Percentiles rank a stretch among this genome's conserved stretches.
phyloP scores from a whole-genome alignment of 306 rosid genomes.

The Medicago truncatula region MtrunA17r5.0-ANR NC_053048.1:43185001-43185500 shows the following conservation, averaged over 20 bases:
- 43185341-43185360: conserved; percentile 8
- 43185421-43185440: not conserved
- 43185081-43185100: conserved; percentile 17
- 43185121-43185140: no score
- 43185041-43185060: conserved; percentile 16
- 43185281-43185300: not conserved
- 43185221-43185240: not conserved
- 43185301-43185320: not conserved
- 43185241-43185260: conserved; percentile 29
- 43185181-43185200: no score
- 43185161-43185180: no score
- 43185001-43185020: conserved; percentile 25
- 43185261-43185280: conserved; percentile 3
- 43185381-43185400: conserved; percentile 5
- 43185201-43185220: no score
- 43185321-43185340: not conserved
- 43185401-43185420: not conserved
- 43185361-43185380: not conserved
- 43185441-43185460: not conserved
- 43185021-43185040: conserved; percentile 24
- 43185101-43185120: not conserved
- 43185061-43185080: conserved; percentile 13
- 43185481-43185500: not conserved
- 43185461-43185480: conserved; percentile 5
- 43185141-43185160: no score